Base-by-base conservation (phyloP, 2,329 filamentous ascomycete species). In the Monosporascus cannonballus region DNA sequence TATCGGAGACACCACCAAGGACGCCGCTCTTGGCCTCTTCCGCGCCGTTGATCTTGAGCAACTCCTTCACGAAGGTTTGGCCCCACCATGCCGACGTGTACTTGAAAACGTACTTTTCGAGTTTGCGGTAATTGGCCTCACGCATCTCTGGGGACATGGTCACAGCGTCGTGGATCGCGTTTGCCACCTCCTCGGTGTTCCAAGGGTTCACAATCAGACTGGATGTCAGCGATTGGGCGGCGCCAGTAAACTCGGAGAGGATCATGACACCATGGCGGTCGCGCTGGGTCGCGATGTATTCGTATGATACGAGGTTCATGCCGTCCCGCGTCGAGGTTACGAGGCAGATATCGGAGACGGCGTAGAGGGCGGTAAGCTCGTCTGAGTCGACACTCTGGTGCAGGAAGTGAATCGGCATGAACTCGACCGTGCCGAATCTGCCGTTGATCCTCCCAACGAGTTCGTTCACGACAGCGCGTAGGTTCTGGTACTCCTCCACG, bases 21-120 rank as follows among this genome's bases (percentile, higher is more conserved):
- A 34, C 30, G 30, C 30, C 11, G 30, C 4, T 34, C 30, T 34
- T 34, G 11, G 11, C 30, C 11, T 34, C 30, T 34, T 34, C 30
- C 14, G 30, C 38, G 38, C 18, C 60, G 52, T 45, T 73, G 38
- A 82, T 73, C 41, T 78, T 74, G n/a, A 72, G 79, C 70, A 97
- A 79, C 71, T 96, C 93, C 14, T 83, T 82, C 49, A 96, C 91
- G 67, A 97, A 97, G 59, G 87, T 92, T 69, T 92, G 84, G 25
- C 93, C 93, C 93, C 93, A 97, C 86, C 94, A 96, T 9, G 92
- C 89, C 69, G 90, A 95, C 1, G 94, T 99, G 73, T 96, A 97
- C 75, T 96, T 96, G 73, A 92, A 93, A 54, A 97, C 90, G 67
- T 97, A 97, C 72, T 89, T 89, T 67, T 94, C 89, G 54, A 99